Conservation (phyloP, 2,329 filamentous ascomycete genomes). For the Cryphonectria carpinicola region DNA sequence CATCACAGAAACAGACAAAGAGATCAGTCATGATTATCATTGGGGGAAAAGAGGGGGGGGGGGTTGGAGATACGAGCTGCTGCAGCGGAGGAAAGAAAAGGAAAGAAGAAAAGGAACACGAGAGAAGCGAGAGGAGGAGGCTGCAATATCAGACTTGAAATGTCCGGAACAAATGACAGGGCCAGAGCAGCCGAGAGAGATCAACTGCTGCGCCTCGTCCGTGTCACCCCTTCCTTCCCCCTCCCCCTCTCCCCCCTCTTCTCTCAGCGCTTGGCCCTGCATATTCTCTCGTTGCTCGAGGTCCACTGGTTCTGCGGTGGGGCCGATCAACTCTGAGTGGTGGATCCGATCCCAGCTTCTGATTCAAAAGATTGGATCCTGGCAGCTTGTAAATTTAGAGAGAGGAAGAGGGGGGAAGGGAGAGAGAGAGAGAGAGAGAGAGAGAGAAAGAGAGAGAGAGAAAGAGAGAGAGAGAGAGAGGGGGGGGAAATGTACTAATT, state of each 20-base stretch:
- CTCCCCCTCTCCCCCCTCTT: neutral
- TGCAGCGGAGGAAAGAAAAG: too few relatives aligned
- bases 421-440: neutral
- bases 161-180: slow-evolving; percentile 1
- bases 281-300: slow-evolving; percentile 6
- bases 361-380: slow-evolving; percentile 1
- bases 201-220: slow-evolving; percentile 6
- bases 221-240: neutral
- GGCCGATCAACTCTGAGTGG: slow-evolving; percentile 9
- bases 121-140: too few relatives aligned
- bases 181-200: neutral
- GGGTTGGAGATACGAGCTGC: slow-evolving; percentile 1
- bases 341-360: slow-evolving; percentile 4
- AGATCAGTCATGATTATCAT: neutral
- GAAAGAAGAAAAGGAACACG: too few relatives aligned
- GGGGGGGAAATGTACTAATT: too few relatives aligned
- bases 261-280: slow-evolving; percentile 10
- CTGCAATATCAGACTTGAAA: neutral
- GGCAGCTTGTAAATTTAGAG: neutral
- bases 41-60: too few relatives aligned
- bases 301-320: slow-evolving; percentile 8
- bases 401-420: too few relatives aligned
- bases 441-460: neutral
- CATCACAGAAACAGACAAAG: neutral
- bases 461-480: neutral